Evolutionary conservation across 73 alveolate genomes (phyloP), one percentile per base, ranked within the genome.

Genomic region (Paramecium primaurelia): DNA sequence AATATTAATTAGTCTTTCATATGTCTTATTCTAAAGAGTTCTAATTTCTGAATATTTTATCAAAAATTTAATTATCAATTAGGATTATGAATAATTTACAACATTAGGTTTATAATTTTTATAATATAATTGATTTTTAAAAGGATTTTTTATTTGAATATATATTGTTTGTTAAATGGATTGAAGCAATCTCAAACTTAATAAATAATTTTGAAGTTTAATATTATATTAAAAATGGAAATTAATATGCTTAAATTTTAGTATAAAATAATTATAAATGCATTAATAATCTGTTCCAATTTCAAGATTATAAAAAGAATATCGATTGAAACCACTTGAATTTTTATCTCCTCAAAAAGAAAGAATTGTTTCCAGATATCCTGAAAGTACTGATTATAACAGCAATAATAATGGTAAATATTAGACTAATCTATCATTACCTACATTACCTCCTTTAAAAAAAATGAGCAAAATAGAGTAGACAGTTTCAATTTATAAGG

Each of bases 401-500:
- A 75, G 16, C n/a, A n/a, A 36, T 38, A 30, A 8, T 30, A 30
- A 8, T 30, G 47, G 88, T 75, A 38, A 75, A 38, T 64, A 64
- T 32, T 64, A 64, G 84, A 6, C 84, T 8, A 73, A 73, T 40
- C 18, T 73, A 22, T 73, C 87, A 73, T 38, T 73, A 8, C 87
- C 87, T 34, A 18, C 87, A 20, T 68, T 80, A 10, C 91, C 91
- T 18, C 75, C 71, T 20, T 20, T 80, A 18, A 80, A 80, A 80
- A 80, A 47, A 58, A 34, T 45, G 7, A 45, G n/a, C 49, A 22
- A 36, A 26, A 80, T 80, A 26, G 91, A 80, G 30, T 47, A 80
- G 75, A 80, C 91, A 25, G 77, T 80, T 47, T 36, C 25, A 47
- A 80, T 80, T 10, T 80, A 80, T 47, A 80, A 80, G 91, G 75